Evolutionary conservation across 257 asterid species (phyloP).

Genomic region (Solanum neorickii): DNA sequence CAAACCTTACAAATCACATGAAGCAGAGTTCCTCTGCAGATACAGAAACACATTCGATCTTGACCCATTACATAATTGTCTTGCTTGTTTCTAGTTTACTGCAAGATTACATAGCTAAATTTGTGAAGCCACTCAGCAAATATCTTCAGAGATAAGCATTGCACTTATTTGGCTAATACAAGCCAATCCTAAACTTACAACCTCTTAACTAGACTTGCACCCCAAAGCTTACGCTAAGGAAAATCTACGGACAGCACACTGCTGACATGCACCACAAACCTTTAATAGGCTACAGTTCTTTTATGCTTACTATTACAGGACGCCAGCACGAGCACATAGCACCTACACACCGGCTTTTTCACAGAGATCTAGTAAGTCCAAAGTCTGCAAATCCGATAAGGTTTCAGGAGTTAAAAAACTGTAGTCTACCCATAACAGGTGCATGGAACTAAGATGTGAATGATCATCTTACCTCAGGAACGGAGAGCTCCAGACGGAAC

Average conservation of each 20-base stretch:
- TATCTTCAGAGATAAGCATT: slow-evolving; percentile 19
- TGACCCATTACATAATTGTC: not conserved
- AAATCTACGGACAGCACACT: slow-evolving; percentile 28
- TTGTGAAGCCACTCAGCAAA: not conserved
- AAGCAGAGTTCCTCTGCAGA: not conserved
- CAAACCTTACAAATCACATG: not conserved
- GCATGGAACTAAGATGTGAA: not conserved
- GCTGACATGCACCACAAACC: slow-evolving; percentile 24
- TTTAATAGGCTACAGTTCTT: slow-evolving; percentile 18
- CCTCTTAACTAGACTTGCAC: slow-evolving; percentile 21
- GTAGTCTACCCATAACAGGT: not conserved
- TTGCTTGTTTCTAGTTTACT: not conserved
- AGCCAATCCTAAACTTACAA: slow-evolving; percentile 16
- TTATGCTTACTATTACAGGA: slow-evolving; percentile 18
- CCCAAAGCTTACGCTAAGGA: slow-evolving; percentile 69
- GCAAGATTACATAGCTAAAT: not conserved
- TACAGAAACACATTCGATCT: not conserved
- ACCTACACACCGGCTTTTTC: slow-evolving; percentile 68
- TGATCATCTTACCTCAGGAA: slow-evolving; percentile 63
- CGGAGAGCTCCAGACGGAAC: slow-evolving; percentile 91
- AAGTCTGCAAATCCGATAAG: slow-evolving; percentile 42
- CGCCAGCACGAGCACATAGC: not conserved
- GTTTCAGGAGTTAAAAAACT: not conserved
- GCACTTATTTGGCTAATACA: slow-evolving; percentile 32
- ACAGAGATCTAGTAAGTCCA: slow-evolving; percentile 84